Base-by-base conservation (phyloP, 139 green algal species). In the Astrephomene gubernaculifera region DNA sequence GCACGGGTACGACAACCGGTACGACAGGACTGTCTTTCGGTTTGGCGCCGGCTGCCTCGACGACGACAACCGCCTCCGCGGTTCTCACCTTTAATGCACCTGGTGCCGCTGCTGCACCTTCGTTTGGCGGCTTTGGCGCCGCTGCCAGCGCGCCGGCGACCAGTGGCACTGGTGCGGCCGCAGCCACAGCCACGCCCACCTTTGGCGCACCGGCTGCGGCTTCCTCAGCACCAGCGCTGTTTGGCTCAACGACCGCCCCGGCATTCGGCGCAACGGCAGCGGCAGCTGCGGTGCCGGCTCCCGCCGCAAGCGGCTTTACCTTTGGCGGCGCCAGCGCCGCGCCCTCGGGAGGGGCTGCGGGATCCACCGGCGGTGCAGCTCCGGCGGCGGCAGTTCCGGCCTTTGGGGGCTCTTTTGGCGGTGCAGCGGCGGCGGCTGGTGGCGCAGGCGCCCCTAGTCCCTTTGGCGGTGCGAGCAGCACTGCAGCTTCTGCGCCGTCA, bases 381-480 rank as follows among this genome's bases (percentile, higher is more conserved):
- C 14, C 49, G 49, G 49, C 49, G 49, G 27, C 35, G 2, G 29
- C n/a, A 29, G 44, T 21, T 21, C 38, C n/a, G 2, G 29, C 71
- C 1, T 36, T n/a, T 1, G 29, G 35, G 25, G 8, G 41, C 2
- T 14, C 41, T 29, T 61, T 60, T 3, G 69, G 22, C 12, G 17
- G 4, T 44, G 22, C 41, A 57, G 8, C 41, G 4, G 69, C 69
- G 69, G 39, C 41, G 69, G 69, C 25, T 38, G 57, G 57, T 22
- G 69, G 69, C 3, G 69, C 69, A 2, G 39, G 27, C 25, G 35
- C 69, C 41, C 25, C 69, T 7, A 39, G 39, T 3, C 43, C 61
- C 1, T 82, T 82, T 60, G 74, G 74, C n/a, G 65, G 65, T 72
- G 33, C n/a, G n/a, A n/a, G n/a, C n/a, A n/a, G n/a, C n/a, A n/a